Percentiles rank a stretch among this genome's conserved stretches.
These are phyloP conservation scores for Suillus subalutaceus DNA, from an alignment of 768 basidiomycete genomes.

Conservation along the genomic window DNA sequence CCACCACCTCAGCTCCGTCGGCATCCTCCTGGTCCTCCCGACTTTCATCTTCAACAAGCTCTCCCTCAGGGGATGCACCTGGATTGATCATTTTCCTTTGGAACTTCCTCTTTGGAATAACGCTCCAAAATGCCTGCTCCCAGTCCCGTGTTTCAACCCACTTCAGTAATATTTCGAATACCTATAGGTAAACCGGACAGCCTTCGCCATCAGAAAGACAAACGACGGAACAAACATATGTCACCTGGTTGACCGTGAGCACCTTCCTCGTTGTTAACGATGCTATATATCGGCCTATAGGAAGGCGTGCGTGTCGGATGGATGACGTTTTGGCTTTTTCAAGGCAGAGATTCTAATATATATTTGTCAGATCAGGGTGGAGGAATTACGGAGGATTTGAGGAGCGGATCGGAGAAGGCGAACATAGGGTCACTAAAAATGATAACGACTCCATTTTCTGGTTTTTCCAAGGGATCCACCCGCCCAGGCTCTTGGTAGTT, in stretches of 20 bases:
- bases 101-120: slow-evolving; percentile 93
- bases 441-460: neutral
- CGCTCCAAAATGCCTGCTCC: slow-evolving; percentile 84
- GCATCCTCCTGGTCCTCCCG: slow-evolving; percentile 23
- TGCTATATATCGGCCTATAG: slow-evolving; percentile 90
- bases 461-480: neutral
- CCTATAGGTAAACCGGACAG: slow-evolving; percentile 34
- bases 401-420: neutral
- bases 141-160: slow-evolving; percentile 89
- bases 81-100: slow-evolving; percentile 35
- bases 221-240: slow-evolving; percentile 16
- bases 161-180: slow-evolving; percentile 87
- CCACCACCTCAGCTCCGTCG: slow-evolving; percentile 20
- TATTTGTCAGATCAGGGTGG: slow-evolving; percentile 20
- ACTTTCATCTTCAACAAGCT: slow-evolving; percentile 16
- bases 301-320: slow-evolving; percentile 86
- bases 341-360: slow-evolving; percentile 78
- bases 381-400: slow-evolving; percentile 4
- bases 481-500: slow-evolving; percentile 6
- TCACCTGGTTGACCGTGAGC: slow-evolving; percentile 91
- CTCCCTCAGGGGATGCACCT: slow-evolving; percentile 21
- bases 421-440: slow-evolving; percentile 1
- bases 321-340: slow-evolving; percentile 78
- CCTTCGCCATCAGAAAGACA: slow-evolving; percentile 5
- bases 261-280: slow-evolving; percentile 91